phyloP scores from a whole-genome alignment of 2,329 filamentous ascomycete species.

The Coniochaeta hoffmannii region DNA sequence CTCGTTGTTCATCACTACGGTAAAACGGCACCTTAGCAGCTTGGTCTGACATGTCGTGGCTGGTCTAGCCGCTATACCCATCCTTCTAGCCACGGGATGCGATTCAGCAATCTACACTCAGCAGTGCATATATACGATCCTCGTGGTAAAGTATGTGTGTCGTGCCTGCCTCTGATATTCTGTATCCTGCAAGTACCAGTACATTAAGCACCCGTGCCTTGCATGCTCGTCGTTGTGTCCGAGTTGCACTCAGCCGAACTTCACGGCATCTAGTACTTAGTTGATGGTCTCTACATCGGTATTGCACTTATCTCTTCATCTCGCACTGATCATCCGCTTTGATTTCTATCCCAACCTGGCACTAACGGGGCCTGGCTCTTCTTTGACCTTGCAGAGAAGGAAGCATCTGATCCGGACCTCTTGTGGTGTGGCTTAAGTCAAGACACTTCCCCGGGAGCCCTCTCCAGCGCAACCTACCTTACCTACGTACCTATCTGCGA shows the following conservation, averaged over 20 bases:
- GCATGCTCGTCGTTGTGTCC: background rate
- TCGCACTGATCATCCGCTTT: background rate
- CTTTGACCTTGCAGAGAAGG: background rate
- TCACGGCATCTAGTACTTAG: background rate
- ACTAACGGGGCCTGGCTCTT: background rate
- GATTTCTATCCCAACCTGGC: background rate
- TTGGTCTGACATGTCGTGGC: background rate
- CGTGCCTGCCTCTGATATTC: background rate
- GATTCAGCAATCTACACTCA: too few species aligned
- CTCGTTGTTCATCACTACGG: too few species aligned
- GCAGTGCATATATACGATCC: background rate
- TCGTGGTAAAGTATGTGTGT: background rate
- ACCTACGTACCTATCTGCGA: background rate
- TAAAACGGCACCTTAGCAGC: too few species aligned
- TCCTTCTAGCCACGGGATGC: background rate
- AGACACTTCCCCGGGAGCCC: background rate
- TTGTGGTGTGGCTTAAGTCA: background rate
- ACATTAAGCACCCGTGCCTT: background rate
- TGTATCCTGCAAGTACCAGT: background rate
- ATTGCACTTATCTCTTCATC: background rate
- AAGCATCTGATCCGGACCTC: background rate
- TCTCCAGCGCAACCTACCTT: background rate
- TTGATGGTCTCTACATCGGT: background rate
- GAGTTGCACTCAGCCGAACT: background rate
- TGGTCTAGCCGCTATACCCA: background rate